Conservation (phyloP, 257 asterid species). For the Ehretia macrophylla region DNA sequence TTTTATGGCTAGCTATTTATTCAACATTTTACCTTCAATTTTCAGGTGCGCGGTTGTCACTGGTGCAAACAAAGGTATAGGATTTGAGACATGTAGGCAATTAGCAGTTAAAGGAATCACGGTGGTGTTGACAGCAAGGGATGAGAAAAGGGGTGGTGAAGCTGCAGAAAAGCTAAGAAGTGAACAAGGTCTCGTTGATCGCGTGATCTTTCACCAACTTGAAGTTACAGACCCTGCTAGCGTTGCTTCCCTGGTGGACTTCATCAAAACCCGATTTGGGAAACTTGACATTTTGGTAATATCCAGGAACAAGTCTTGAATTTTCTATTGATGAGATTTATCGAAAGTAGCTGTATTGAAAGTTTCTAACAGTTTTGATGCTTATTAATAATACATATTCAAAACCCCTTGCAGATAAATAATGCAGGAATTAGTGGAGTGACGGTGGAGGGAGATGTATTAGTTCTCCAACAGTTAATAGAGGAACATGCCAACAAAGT, state of each 20-base stretch:
- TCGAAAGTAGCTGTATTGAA: too few relatives aligned
- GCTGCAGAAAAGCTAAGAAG: slow-evolving; percentile 42
- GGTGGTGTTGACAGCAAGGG: slow-evolving; percentile 52
- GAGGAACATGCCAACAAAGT: background rate
- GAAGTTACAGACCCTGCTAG: slow-evolving; percentile 36
- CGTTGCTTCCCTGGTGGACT: slow-evolving; percentile 34
- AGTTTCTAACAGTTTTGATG: too few relatives aligned
- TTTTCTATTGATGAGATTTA: too few relatives aligned
- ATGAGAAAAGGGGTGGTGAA: slow-evolving; percentile 45
- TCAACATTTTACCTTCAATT: too few relatives aligned
- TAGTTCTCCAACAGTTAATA: slow-evolving; percentile 7
- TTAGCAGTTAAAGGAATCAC: slow-evolving; percentile 39
- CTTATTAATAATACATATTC: too few relatives aligned
- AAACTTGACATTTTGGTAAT: slow-evolving; percentile 27
- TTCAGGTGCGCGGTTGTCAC: too few relatives aligned
- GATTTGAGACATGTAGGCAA: slow-evolving; percentile 29
- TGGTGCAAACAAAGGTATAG: too few relatives aligned
- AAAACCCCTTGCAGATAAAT: slow-evolving; percentile 38
- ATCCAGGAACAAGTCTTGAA: too few relatives aligned
- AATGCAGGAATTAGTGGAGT: slow-evolving; percentile 43
- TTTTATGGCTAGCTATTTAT: too few relatives aligned
- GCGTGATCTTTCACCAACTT: slow-evolving; percentile 49
- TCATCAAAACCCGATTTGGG: slow-evolving; percentile 25
- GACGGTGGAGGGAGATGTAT: slow-evolving; percentile 18
- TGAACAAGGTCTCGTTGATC: slow-evolving; percentile 11